Percentiles rank a stretch among this genome's conserved stretches.
These are phyloP conservation scores for Brassica nigra DNA, from an alignment of 345 rosid species.

Conservation along the genomic window DNA sequence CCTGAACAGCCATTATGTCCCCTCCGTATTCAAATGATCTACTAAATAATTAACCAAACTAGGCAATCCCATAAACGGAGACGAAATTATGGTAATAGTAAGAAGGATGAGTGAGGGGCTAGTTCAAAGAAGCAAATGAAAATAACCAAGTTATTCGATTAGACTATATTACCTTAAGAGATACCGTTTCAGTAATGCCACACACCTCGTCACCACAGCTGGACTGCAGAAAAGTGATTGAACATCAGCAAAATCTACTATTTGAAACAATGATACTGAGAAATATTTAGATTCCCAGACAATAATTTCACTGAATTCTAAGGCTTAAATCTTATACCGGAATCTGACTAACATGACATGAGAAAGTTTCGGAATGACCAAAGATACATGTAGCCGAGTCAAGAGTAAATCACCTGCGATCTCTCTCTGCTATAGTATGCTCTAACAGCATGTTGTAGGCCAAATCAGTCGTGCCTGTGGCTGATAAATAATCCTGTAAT, in stretches of 20 bases:
- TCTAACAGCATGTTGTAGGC: slow-evolving; percentile 84
- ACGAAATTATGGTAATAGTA: not conserved
- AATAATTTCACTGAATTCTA: slow-evolving; percentile 8
- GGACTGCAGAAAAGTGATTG: slow-evolving; percentile 67
- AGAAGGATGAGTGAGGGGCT: slow-evolving; percentile 5
- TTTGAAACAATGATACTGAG: slow-evolving; percentile 7
- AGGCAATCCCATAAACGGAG: not conserved
- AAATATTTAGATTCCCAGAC: not conserved
- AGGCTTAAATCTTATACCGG: not conserved
- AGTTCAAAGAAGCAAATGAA: slow-evolving; percentile 22
- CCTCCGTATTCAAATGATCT: slow-evolving; percentile 19
- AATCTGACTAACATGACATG: slow-evolving; percentile 12
- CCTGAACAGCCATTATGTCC: not conserved
- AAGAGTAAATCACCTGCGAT: slow-evolving; percentile 72
- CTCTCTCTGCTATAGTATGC: slow-evolving; percentile 93
- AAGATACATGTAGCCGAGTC: not conserved
- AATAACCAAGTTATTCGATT: slow-evolving; percentile 22
- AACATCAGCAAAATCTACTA: slow-evolving; percentile 32
- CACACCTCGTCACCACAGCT: slow-evolving; percentile 93
- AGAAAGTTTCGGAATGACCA: not conserved
- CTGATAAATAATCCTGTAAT: slow-evolving; percentile 86
- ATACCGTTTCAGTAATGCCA: slow-evolving; percentile 85
- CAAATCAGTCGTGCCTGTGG: slow-evolving; percentile 75
- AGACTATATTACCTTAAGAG: slow-evolving; percentile 66
- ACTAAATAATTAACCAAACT: slow-evolving; percentile 13